Conservation (phyloP, 176 grass and related monocot species). For the Aegilops tauschii region DNA sequence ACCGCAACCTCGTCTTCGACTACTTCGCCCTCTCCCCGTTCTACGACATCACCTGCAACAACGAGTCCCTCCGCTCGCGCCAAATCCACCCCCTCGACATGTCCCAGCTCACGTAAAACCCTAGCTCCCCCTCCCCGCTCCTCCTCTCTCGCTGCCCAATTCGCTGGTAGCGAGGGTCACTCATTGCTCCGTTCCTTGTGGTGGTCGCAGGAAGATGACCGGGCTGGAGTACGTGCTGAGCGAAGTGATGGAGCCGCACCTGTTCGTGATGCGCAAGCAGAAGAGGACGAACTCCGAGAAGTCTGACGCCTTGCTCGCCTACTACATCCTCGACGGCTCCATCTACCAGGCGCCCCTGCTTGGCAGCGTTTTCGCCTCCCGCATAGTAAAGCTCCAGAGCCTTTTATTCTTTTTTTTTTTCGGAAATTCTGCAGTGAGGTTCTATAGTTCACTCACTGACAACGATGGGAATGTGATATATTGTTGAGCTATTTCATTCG, state of each 20-base stretch:
- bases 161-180: neutral
- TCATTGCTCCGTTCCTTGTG: neutral
- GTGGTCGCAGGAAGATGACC: constrained; percentile 76
- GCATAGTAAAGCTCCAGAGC: constrained; percentile 52
- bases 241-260: constrained; percentile 93
- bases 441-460: neutral
- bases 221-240: constrained; percentile 86
- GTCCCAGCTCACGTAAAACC: constrained; percentile 74
- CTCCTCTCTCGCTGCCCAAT: neutral
- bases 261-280: constrained; percentile 97
- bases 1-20: constrained; percentile 98
- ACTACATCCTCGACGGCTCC: constrained; percentile 95
- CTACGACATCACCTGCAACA: constrained; percentile 94
- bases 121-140: neutral
- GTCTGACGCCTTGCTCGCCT: constrained; percentile 60
- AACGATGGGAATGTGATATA: neutral
- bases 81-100: constrained; percentile 96
- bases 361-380: constrained; percentile 84
- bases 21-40: constrained; percentile 98
- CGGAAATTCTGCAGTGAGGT: neutral
- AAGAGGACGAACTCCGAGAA: constrained; percentile 80
- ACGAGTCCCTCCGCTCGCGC: constrained; percentile 85
- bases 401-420: neutral
- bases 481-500: neutral
- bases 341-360: constrained; percentile 99